A percentile compares a stretch with the other conserved stretches of the same genome.
Conservation (phyloP, 805 yeast species). For the Clavispora vitiphila region DNA sequence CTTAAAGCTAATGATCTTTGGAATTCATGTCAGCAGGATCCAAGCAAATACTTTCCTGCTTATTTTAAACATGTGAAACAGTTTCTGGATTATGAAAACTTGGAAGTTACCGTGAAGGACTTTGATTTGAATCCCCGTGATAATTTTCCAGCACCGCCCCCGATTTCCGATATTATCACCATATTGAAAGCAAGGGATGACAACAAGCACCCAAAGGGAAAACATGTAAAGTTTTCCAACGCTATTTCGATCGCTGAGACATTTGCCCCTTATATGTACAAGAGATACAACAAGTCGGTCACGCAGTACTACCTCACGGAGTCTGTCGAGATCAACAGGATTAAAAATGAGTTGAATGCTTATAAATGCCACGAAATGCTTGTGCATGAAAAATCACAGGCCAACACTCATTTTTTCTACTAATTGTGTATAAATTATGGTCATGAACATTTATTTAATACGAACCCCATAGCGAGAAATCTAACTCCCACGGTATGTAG, state of each 20-base stretch:
- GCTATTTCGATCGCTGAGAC: constrained; percentile 48
- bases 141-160: not conserved
- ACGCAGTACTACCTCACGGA: constrained; percentile 49
- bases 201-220: constrained; percentile 19
- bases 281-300: constrained; percentile 48
- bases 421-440: constrained; percentile 12
- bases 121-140: constrained; percentile 20
- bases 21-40: not conserved
- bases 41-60: constrained; percentile 1
- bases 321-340: constrained; percentile 46
- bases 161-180: not conserved
- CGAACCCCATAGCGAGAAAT: not conserved
- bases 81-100: constrained; percentile 27
- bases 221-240: constrained; percentile 35
- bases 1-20: constrained; percentile 2
- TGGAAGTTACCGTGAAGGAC: constrained; percentile 26
- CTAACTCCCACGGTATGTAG: constrained; percentile 84
- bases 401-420: constrained; percentile 63
- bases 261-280: constrained; percentile 46
- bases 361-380: constrained; percentile 63
- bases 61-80: constrained; percentile 32
- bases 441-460: not conserved
- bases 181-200: constrained; percentile 5
- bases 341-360: constrained; percentile 60
- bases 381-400: constrained; percentile 57